These are phyloP conservation scores for Leccinellum rugosiceps DNA, from an alignment of 768 basidiomycete genomes.

Conservation along the genomic window DNA sequence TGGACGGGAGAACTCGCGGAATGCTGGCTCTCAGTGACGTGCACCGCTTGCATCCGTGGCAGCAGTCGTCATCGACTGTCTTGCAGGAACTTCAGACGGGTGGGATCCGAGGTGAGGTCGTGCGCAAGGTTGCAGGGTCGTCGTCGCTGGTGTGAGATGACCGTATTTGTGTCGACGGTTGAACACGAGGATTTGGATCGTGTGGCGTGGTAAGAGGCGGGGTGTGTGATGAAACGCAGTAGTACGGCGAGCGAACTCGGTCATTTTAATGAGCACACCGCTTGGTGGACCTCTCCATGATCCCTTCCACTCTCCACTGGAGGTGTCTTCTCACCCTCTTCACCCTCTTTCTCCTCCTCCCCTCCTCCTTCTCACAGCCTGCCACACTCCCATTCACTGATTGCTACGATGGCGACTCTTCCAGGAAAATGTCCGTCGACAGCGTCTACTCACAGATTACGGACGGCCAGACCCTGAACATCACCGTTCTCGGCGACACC, in stretches of 20 bases:
- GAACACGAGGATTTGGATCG: no score
- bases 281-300: not conserved
- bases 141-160: not conserved
- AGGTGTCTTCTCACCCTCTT: conserved; percentile 6
- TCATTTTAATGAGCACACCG: conserved; percentile 20
- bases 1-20: no score
- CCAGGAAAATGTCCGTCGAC: conserved; percentile 61
- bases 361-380: conserved; percentile 47
- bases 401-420: conserved; percentile 56
- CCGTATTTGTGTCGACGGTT: no score
- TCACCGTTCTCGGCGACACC: conserved; percentile 68
- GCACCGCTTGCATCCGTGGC: not conserved
- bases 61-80: no score
- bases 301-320: not conserved
- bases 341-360: conserved; percentile 13
- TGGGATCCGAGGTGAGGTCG: not conserved
- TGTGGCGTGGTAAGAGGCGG: conserved; percentile 20
- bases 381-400: conserved; percentile 62
- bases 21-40: not conserved
- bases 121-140: no score
- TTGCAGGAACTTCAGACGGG: no score
- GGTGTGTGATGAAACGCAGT: not conserved
- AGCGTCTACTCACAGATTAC: conserved; percentile 73
- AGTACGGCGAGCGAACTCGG: not conserved
- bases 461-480: conserved; percentile 50